A percentile compares a stretch with the other conserved stretches of the same genome.
phyloP scores from a whole-genome alignment of 345 rosid genomes.

The Eucalyptus cladocalyx region DNA sequence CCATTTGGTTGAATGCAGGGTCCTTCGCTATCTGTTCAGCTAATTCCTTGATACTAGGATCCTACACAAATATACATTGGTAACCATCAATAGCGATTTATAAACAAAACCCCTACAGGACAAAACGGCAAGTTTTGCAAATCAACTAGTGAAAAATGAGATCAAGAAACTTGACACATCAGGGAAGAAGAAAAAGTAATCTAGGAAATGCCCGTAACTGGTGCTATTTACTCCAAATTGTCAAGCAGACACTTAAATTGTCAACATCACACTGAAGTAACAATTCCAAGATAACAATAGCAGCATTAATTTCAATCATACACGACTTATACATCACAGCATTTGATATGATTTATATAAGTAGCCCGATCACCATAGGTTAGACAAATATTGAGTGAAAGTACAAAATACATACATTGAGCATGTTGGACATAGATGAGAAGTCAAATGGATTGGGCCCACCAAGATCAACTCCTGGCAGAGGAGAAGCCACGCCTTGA shows the following conservation, averaged over 20 bases:
- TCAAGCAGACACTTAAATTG: not conserved
- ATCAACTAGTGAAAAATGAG: not conserved
- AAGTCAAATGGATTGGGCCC: conserved; percentile 76
- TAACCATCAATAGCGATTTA: not conserved
- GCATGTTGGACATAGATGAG: conserved; percentile 74
- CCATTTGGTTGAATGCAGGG: conserved; percentile 89
- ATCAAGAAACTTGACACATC: not conserved
- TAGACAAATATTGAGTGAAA: not conserved
- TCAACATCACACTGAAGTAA: not conserved
- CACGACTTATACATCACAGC: not conserved
- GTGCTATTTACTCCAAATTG: not conserved
- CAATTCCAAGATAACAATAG: not conserved
- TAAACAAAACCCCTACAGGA: not conserved
- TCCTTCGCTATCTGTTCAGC: conserved; percentile 96
- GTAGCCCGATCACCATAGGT: not conserved
- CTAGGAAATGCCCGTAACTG: not conserved
- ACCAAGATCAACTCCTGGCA: conserved; percentile 19
- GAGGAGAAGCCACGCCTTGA: conserved; percentile 15
- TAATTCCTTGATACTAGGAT: conserved; percentile 84
- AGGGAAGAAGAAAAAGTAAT: not conserved
- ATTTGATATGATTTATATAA: not conserved
- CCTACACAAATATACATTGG: conserved; percentile 22
- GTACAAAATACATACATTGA: conserved; percentile 36
- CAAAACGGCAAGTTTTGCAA: not conserved
- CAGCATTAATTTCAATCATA: not conserved